Evolutionary conservation across 2,329 filamentous ascomycete genomes (phyloP), one percentile per base, ranked within the genome.

Genomic region (Keithomyces neogunnii): DNA sequence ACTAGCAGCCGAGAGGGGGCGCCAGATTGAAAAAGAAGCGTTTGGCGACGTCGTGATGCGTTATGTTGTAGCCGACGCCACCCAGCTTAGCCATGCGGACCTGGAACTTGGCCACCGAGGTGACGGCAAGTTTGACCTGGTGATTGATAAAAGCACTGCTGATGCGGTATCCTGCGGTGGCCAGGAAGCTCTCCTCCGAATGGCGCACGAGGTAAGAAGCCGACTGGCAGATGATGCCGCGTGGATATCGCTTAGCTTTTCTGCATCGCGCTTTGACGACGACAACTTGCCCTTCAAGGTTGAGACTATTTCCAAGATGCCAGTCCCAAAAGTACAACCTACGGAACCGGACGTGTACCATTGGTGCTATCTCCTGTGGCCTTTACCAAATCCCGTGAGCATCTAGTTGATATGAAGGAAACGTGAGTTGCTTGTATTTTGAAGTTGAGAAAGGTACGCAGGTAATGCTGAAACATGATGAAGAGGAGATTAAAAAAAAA

Each of bases 201-300:
- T 77, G 73, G 65, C 64, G 4, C 40, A 58, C 8, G 59, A 66
- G 1, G 65, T 78, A 9, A 60, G 59, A 19, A 51, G 53, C 9
- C 66, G 60, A 48, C 60, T 77, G 11, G 60, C 60, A 1, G 60
- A 65, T 0, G 63, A 56, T 4, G 73, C 70, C 1, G 52, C 71
- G 11, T 78, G 75, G 74, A 60, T 78, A 9, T 75, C 73, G 3
- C 57, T 77, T 45, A 77, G 73, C 55, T 77, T 71, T 57, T 77
- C 75, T 1, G 60, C 61, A 0, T 57, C 39, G 2, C 66, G 74
- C 4, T 78, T 76, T 50, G 60, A 67, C 28, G 30, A 69, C 5
- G 60, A 62, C 2, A 51, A 59, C 0, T 45, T 75, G 40, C 69
- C 71, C 0, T 75, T 77, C 47, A 54, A 69, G 3, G 69, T 73